Conservation (phyloP, 495 filamentous ascomycete species). For the Penicillium verhagenii region DNA sequence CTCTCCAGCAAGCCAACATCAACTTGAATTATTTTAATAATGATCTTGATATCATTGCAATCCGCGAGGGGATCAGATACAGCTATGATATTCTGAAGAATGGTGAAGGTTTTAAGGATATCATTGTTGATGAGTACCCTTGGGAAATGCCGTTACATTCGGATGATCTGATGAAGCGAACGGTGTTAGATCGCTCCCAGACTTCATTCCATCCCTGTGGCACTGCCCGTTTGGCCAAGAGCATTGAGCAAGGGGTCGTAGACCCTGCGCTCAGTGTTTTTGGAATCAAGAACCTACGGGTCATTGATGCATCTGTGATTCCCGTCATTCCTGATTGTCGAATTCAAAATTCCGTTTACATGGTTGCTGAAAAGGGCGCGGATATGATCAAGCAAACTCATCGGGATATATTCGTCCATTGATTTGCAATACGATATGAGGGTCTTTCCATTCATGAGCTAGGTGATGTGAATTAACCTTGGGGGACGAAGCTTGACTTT, state of each 20-base stretch:
- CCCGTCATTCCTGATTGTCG: slow-evolving; percentile 42
- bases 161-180: slow-evolving; percentile 56
- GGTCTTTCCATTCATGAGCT: no score
- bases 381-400: slow-evolving; percentile 40
- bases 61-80: slow-evolving; percentile 56
- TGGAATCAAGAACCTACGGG: slow-evolving; percentile 51
- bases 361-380: slow-evolving; percentile 57
- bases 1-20: slow-evolving; percentile 54
- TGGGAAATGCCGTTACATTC: slow-evolving; percentile 58
- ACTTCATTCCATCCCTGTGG: slow-evolving; percentile 61
- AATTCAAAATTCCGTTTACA: slow-evolving; percentile 53
- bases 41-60: slow-evolving; percentile 54
- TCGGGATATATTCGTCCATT: neutral
- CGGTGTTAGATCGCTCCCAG: slow-evolving; percentile 56
- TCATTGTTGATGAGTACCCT: slow-evolving; percentile 54
- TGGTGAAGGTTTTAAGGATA: slow-evolving; percentile 58
- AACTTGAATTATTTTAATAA: slow-evolving; percentile 61
- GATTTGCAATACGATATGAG: no score
- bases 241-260: slow-evolving; percentile 53
- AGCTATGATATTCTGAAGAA: slow-evolving; percentile 55
- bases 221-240: slow-evolving; percentile 51
- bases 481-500: no score
- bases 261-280: slow-evolving; percentile 53
- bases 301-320: slow-evolving; percentile 44
- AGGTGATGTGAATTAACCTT: no score